These are phyloP conservation scores for Lobosporangium transversale DNA, from an alignment of 192 early-diverging fungal genomes.

Conservation along the genomic window DNA sequence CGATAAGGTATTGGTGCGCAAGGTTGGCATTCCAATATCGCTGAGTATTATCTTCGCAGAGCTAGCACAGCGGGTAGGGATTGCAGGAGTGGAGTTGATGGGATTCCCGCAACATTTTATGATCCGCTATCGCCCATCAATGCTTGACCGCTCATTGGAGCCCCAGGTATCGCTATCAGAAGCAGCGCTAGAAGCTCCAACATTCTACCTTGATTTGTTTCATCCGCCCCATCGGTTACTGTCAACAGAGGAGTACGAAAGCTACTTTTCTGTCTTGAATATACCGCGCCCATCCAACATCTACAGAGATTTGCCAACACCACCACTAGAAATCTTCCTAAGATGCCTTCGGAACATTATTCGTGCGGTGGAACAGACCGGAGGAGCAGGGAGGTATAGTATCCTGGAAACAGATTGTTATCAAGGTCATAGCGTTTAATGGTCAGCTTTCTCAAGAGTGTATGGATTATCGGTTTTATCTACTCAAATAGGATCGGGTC, in stretches of 20 bases:
- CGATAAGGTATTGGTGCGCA: constrained; percentile 41
- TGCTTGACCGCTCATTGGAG: neutral
- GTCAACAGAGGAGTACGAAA: constrained; percentile 24
- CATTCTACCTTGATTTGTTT: constrained; percentile 43
- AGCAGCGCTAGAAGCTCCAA: constrained; percentile 6
- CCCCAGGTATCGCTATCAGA: neutral
- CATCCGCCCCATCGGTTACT: constrained; percentile 30
- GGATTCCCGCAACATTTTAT: constrained; percentile 49
- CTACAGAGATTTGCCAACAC: constrained; percentile 32
- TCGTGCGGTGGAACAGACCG: constrained; percentile 32
- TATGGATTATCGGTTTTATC: no score
- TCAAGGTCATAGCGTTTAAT: no score
- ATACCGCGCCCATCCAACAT: constrained; percentile 17
- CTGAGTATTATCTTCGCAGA: constrained; percentile 49
- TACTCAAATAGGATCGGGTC: constrained; percentile 22
- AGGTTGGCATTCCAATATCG: constrained; percentile 50
- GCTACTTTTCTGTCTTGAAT: constrained; percentile 24
- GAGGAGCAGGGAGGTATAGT: constrained; percentile 41
- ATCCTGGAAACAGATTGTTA: no score
- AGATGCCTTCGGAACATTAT: constrained; percentile 34
- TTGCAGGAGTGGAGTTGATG: constrained; percentile 47
- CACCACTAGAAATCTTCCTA: constrained; percentile 35
- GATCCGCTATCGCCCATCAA: constrained; percentile 37
- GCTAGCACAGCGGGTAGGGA: constrained; percentile 36
- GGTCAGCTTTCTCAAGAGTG: no score